phyloP scores from a whole-genome alignment of 768 basidiomycete genomes.

The Lyophyllum shimeji region DNA sequence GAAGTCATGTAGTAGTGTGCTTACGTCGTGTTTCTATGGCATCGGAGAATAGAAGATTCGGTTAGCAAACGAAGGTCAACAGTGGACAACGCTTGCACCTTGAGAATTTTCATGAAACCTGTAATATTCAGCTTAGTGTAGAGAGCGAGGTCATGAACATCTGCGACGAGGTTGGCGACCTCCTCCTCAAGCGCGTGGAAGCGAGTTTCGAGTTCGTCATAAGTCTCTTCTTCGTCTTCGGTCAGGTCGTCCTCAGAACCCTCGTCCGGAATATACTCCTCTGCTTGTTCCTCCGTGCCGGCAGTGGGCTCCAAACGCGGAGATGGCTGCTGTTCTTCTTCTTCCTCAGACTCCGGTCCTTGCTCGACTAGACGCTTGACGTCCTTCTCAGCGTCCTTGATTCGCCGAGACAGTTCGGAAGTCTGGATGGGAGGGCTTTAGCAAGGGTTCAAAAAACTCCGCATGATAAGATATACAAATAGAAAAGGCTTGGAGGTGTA shows the following conservation, averaged over 20 bases:
- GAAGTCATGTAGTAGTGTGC: neutral
- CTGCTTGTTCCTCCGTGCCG: constrained; percentile 61
- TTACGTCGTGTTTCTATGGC: constrained; percentile 89
- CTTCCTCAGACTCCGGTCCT: constrained; percentile 38
- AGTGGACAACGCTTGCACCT: constrained; percentile 42
- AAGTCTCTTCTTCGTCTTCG: constrained; percentile 50
- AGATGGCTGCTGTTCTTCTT: constrained; percentile 14
- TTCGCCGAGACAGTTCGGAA: constrained; percentile 77
- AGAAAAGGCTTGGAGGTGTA: neutral
- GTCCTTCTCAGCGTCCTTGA: constrained; percentile 78
- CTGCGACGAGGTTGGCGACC: constrained; percentile 91
- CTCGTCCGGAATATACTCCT: constrained; percentile 54
- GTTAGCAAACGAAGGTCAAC: neutral
- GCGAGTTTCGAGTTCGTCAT: constrained; percentile 78
- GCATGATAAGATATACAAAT: neutral
- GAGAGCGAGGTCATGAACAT: constrained; percentile 87
- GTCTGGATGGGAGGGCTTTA: constrained; percentile 45
- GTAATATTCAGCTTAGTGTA: constrained; percentile 98
- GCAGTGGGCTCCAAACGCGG: constrained; percentile 19
- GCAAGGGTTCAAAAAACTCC: neutral
- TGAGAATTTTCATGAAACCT: constrained; percentile 97
- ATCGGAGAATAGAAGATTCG: constrained; percentile 6
- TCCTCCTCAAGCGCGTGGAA: constrained; percentile 91
- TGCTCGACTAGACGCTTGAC: constrained; percentile 76
- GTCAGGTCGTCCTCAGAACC: constrained; percentile 70